Evolutionary conservation across 768 basidiomycete genomes (phyloP), one percentile per base, ranked within the genome.

Genomic region (Bullera alba): DNA sequence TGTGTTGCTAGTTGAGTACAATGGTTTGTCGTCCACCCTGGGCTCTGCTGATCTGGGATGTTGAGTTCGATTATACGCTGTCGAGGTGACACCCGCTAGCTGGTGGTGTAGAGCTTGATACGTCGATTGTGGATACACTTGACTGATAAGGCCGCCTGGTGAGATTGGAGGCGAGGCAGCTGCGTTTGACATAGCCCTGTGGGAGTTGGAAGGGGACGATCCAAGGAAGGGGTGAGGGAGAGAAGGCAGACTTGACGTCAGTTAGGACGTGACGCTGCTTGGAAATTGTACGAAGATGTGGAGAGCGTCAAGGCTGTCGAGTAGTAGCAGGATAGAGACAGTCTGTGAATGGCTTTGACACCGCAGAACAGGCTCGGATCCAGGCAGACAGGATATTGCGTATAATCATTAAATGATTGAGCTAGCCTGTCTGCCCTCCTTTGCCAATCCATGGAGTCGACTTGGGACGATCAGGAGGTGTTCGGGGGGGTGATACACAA

Each of bases 211-310:
- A 37, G 23, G 29, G 43, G n/a, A n/a, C n/a, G n/a, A n/a, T n/a
- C 58, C 46, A 17, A 58, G 46, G 54, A 62, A 60, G 0, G 65
- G 65, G 35, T 63, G 61, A 16, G 61, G 61, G 7, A 60, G 48
- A 26, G 58, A 58, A 30, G 61, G 65, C 27, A 63, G 53, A 51
- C 61, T 67, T 49, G 41, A 17, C 14, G 57, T 61, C 50, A 60
- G 61, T 67, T 37, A 63, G 65, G 38, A 5, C 34, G 28, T 37
- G 21, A n/a, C 29, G 10, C 21, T 32, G 1, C 14, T 14, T 36
- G 25, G 29, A 22, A 28, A 16, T 23, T n/a, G 48, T n/a, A 30
- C 25, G 26, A n/a, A n/a, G n/a, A n/a, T n/a, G n/a, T n/a, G n/a
- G n/a, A n/a, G n/a, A n/a, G n/a, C n/a, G n/a, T n/a, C n/a, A n/a